Percentiles rank a stretch among this genome's conserved stretches.
phyloP scores from a whole-genome alignment of 2,329 filamentous ascomycete genomes.

The Aspergillus thermomutatus region DNA sequence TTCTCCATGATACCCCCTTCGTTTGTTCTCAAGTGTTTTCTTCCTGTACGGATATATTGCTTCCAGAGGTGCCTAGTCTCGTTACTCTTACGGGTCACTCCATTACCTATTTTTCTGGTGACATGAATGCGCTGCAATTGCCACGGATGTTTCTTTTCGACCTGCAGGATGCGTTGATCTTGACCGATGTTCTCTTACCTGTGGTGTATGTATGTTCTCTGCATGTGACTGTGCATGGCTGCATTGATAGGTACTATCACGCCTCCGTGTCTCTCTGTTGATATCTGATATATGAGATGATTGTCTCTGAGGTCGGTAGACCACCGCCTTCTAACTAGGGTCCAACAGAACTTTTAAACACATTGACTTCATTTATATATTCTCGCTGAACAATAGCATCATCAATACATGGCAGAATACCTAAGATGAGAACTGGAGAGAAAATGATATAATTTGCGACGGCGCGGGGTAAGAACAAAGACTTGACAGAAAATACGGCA shows the following conservation, averaged over 20 bases:
- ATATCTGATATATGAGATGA: not conserved
- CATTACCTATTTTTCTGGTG: no score
- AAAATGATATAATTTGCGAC: no score
- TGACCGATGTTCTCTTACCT: not conserved
- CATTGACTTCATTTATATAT: not conserved
- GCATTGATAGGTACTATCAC: not conserved
- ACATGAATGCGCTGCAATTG: not conserved
- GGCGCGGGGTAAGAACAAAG: not conserved
- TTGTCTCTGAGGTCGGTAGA: no score
- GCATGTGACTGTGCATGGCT: not conserved
- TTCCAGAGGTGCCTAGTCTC: not conserved
- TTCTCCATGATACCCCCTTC: conserved; percentile 29
- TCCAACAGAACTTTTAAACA: not conserved
- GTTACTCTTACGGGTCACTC: not conserved
- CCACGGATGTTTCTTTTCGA: no score
- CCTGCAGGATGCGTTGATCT: not conserved
- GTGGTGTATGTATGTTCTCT: not conserved
- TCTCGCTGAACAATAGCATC: not conserved
- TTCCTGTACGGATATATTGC: not conserved
- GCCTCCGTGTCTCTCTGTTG: not conserved
- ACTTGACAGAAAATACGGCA: not conserved
- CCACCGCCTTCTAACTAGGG: no score
- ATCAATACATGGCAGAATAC: no score
- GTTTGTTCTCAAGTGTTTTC: conserved; percentile 6
- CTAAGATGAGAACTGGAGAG: no score